A percentile compares a stretch with the other conserved stretches of the same genome.
Evolutionary conservation across 148 eudicot species (phyloP).

Genomic region (Hydrangea macrophylla): DNA sequence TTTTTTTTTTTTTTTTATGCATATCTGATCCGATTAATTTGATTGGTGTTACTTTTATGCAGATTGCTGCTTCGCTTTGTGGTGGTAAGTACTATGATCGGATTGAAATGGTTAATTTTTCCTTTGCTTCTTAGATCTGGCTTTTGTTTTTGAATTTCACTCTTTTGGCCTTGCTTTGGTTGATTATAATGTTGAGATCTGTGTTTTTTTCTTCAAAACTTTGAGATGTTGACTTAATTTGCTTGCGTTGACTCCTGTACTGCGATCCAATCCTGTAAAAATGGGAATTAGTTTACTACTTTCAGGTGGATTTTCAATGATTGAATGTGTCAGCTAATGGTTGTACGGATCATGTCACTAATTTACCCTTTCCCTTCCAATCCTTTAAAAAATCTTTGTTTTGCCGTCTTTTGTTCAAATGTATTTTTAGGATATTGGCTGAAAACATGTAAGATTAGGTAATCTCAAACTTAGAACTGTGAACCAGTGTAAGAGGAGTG

Average conservation of each 20-base stretch:
- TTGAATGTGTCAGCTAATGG: not conserved
- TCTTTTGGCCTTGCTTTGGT: not conserved
- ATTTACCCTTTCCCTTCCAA: too few species aligned
- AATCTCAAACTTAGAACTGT: too few species aligned
- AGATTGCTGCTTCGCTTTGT: slow-evolving; percentile 68
- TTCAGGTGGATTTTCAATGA: not conserved
- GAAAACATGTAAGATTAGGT: too few species aligned
- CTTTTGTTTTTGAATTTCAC: not conserved
- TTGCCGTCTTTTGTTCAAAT: not conserved
- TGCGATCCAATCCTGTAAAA: not conserved
- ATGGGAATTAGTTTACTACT: not conserved
- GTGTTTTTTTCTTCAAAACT: not conserved
- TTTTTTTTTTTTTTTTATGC: slow-evolving; percentile 3
- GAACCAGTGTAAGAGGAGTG: too few species aligned
- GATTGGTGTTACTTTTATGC: slow-evolving; percentile 18
- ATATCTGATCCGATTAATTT: not conserved
- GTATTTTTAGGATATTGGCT: too few species aligned
- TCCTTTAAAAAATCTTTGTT: not conserved
- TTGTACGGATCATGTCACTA: not conserved
- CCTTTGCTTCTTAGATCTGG: not conserved
- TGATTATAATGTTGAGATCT: not conserved
- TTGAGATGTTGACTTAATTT: not conserved
- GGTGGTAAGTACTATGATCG: slow-evolving; percentile 46
- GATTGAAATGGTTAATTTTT: not conserved
- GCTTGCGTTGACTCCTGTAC: not conserved